Evolutionary conservation across 352 stramenopile genomes (phyloP).

Genomic region (Aphanomyces stellatus): DNA sequence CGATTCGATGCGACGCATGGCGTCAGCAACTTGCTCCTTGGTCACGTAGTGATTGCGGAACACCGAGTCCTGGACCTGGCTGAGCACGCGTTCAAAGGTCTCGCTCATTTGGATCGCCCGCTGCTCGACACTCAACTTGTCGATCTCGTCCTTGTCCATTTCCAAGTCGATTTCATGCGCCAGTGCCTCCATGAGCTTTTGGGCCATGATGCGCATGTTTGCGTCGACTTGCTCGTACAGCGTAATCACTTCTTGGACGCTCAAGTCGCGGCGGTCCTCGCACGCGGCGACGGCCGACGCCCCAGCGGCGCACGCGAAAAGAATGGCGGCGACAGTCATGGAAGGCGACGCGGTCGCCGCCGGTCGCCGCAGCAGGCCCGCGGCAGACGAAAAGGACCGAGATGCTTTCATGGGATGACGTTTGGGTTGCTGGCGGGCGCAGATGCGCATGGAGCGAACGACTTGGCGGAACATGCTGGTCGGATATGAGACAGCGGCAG

Average conservation of each 20-base stretch:
- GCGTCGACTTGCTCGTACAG: constrained; percentile 16
- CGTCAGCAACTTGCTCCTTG: constrained; percentile 66
- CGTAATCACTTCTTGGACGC: constrained; percentile 7
- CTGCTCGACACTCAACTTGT: constrained; percentile 30
- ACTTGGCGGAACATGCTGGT: too few species aligned
- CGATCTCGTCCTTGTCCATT: background rate
- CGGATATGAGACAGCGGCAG: too few species aligned
- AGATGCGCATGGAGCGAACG: too few species aligned
- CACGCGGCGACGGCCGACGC: background rate
- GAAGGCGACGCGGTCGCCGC: too few species aligned
- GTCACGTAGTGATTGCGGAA: constrained; percentile 80
- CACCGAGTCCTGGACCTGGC: constrained; percentile 73
- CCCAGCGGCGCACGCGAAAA: background rate
- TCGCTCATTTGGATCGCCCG: constrained; percentile 77
- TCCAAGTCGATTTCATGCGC: constrained; percentile 8
- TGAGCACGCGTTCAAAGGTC: constrained; percentile 64
- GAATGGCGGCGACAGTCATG: background rate
- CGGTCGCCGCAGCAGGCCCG: too few species aligned
- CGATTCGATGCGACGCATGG: constrained; percentile 47
- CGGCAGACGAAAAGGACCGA: too few species aligned
- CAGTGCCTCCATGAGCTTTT: constrained; percentile 10
- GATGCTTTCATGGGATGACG: too few species aligned
- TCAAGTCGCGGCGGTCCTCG: background rate
- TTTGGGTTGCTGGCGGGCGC: too few species aligned
- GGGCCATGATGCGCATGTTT: constrained; percentile 14